Percentiles rank a stretch among this genome's conserved stretches.
phyloP scores from a whole-genome alignment of 352 stramenopile species.

The Phytopythium ostracodes region DNA sequence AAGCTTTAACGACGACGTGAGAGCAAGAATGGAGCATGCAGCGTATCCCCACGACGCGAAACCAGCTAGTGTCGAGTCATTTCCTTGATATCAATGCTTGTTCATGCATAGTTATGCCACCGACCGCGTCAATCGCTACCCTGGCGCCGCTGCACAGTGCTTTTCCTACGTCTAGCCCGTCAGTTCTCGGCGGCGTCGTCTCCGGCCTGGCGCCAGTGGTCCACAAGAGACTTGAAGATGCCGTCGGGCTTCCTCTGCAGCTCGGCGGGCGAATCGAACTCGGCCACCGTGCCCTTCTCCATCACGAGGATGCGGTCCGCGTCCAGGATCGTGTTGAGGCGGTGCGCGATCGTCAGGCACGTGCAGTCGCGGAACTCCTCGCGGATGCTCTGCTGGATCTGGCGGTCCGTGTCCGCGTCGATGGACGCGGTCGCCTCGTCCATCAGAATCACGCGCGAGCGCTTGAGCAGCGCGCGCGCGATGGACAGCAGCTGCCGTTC shows the following conservation, averaged over 20 bases:
- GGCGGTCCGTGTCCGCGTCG: slow-evolving; percentile 79
- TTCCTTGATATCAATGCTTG: not conserved
- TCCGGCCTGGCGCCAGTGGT: slow-evolving; percentile 55
- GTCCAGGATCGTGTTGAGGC: slow-evolving; percentile 97
- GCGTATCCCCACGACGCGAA: not conserved
- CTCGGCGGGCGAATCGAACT: slow-evolving; percentile 81
- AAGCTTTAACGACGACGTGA: not conserved
- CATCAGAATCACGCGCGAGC: slow-evolving; percentile 93
- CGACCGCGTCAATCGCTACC: not conserved
- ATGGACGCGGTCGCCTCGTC: slow-evolving; percentile 95
- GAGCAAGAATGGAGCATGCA: not conserved
- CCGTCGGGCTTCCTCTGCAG: slow-evolving; percentile 68
- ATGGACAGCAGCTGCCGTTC: slow-evolving; percentile 96
- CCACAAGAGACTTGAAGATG: slow-evolving; percentile 65
- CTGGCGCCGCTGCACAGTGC: no score
- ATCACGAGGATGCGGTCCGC: slow-evolving; percentile 96
- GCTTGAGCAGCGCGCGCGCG: slow-evolving; percentile 88
- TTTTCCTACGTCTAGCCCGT: not conserved
- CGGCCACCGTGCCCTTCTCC: slow-evolving; percentile 90
- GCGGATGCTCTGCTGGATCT: slow-evolving; percentile 88
- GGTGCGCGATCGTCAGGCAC: slow-evolving; percentile 95
- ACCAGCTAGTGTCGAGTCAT: slow-evolving; percentile 6
- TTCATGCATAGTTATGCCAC: not conserved
- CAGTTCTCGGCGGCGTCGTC: slow-evolving; percentile 14
- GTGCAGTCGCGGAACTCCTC: slow-evolving; percentile 93